Conservation (phyloP, 192 early-diverging fungal species). For the Chytriomyces hyalinus region DNA sequence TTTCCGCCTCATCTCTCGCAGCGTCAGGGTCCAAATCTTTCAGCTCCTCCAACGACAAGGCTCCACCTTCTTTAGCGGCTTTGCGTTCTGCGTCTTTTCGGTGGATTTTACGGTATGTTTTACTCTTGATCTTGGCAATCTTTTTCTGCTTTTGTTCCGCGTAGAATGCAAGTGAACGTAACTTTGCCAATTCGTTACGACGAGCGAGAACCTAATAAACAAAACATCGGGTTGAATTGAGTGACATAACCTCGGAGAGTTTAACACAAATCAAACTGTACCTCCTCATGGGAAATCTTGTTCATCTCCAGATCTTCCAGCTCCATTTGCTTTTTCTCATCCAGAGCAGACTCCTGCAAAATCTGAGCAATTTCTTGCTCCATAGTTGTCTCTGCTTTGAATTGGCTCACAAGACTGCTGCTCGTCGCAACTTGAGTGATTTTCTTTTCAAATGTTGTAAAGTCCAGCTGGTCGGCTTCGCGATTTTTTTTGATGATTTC, state of each 20-base stretch:
- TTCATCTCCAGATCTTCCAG: constrained; percentile 88
- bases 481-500: constrained; percentile 81
- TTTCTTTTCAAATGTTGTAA: constrained; percentile 41
- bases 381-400: constrained; percentile 68
- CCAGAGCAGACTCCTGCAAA: constrained; percentile 73
- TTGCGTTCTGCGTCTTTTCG: constrained; percentile 78
- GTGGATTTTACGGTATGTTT: constrained; percentile 87
- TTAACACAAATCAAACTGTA: constrained; percentile 39
- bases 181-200: constrained; percentile 80
- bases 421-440: constrained; percentile 53
- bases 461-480: constrained; percentile 80
- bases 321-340: constrained; percentile 78
- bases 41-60: constrained; percentile 56
- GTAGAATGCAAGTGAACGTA: constrained; percentile 94
- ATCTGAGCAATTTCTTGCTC: constrained; percentile 79
- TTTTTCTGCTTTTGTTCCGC: constrained; percentile 90
- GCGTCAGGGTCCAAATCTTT: constrained; percentile 66
- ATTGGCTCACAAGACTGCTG: constrained; percentile 64
- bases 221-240: constrained; percentile 16
- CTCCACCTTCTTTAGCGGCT: constrained; percentile 33
- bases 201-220: constrained; percentile 53
- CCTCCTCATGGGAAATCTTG: constrained; percentile 81
- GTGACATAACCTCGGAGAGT: not conserved
- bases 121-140: constrained; percentile 97
- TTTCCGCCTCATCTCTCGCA: constrained; percentile 67